Evolutionary conservation across 2,329 filamentous ascomycete species (phyloP), one percentile per base, ranked within the genome.

Genomic region (Tolypocladium cylindrosporum): DNA sequence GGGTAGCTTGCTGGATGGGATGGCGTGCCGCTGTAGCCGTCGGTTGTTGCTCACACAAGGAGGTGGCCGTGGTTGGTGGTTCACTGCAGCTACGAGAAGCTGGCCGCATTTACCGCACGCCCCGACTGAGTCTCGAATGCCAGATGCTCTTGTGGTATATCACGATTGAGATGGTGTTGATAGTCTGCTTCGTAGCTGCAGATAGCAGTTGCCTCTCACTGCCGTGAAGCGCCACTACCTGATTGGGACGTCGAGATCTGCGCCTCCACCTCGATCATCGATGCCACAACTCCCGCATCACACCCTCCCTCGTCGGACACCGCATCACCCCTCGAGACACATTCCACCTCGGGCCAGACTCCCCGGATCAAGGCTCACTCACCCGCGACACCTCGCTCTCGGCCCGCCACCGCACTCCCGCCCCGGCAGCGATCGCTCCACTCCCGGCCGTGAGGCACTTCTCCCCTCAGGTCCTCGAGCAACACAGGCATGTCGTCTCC

Each of bases 401-500:
- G 19, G 16, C 48, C 27, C 10, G 48, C 48, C 2, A 14, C 31
- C 48, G 13, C 43, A 19, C 24, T 48, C 24, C 43, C 27, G 16
- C 4, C 16, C 27, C 13, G 3, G 31, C 31, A 36, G 9, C 31
- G 27, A 51, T 21, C 31, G 48, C 21, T n/a, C 16, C 45, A 8
- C n/a, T n/a, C 45, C 14, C 27, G 16, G 16, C 45, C 16, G 45
- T 7, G 14, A 48, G 37, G 37, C 52, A 31, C 37, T 24, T 14
- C 43, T 40, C 39, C 3, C 39, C 6, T 16, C 31, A 11, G 14
- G 39, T 24, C 24, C 24, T 36, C 54, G 41, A 31, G 37, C 51
- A 19, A 52, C 34, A 55, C 34, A n/a, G 58, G 59, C 53, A 70
- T 70, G 69, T 59, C 68, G 27, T 84, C 86, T 2, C 89, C 90